Evolutionary conservation across 257 asterid species (phyloP).

Genomic region (Solanum pinnatisectum): DNA sequence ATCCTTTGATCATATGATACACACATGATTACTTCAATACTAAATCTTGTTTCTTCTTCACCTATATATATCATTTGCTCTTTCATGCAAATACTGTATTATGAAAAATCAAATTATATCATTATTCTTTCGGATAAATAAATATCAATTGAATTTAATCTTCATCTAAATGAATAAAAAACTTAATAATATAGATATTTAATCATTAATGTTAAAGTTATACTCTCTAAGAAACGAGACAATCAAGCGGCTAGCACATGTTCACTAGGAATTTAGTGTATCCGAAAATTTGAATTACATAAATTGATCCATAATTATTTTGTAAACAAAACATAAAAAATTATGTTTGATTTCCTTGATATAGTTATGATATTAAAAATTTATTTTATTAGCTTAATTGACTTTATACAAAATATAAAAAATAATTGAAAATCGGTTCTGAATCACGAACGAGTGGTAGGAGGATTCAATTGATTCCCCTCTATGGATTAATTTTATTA

Average conservation of each 20-base stretch:
- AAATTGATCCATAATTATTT: not conserved
- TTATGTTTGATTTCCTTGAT: not conserved
- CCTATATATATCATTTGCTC: not conserved
- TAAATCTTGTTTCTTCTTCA: not conserved
- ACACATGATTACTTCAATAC: not conserved
- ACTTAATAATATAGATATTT: not conserved
- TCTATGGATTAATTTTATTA: not conserved
- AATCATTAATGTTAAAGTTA: not conserved
- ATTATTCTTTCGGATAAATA: not conserved
- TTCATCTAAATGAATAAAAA: not conserved
- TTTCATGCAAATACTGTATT: not conserved
- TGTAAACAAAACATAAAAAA: not conserved
- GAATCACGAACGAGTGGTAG: not conserved
- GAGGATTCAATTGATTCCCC: not conserved
- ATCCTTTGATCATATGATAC: not conserved
- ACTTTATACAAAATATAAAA: not conserved
- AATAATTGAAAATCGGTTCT: not conserved
- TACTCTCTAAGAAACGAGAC: not conserved
- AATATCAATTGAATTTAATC: not conserved
- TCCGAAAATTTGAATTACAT: not conserved
- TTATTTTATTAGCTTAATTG: not conserved
- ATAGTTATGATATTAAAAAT: not conserved
- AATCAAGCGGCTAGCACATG: not conserved
- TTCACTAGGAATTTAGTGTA: not conserved
- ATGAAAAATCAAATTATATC: not conserved